phyloP scores from a whole-genome alignment of 23 red algal genomes.

The Gracilaria caudata region DNA sequence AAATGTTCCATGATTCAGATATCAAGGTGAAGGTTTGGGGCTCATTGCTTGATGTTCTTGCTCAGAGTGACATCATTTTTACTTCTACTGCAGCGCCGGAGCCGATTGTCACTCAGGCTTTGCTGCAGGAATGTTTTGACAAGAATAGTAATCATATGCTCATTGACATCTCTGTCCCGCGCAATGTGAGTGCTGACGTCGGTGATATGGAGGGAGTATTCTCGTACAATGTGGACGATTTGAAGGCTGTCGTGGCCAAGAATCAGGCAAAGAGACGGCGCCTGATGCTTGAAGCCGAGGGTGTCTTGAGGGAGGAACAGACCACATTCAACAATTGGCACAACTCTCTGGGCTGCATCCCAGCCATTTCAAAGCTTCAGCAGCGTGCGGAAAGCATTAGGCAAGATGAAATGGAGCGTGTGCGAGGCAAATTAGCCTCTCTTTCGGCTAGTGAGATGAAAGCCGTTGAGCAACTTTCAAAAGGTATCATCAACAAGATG shows the following conservation, averaged over 20 bases:
- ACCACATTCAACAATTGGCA: slow-evolving; percentile 94
- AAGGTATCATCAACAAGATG: slow-evolving; percentile 98
- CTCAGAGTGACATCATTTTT: slow-evolving; percentile 83
- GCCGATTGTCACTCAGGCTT: slow-evolving; percentile 73
- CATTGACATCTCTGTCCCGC: slow-evolving; percentile 97
- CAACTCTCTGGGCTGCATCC: slow-evolving; percentile 86
- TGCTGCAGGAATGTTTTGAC: slow-evolving; percentile 36
- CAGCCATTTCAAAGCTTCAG: slow-evolving; percentile 94
- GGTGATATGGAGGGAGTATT: slow-evolving; percentile 49
- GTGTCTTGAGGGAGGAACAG: slow-evolving; percentile 83
- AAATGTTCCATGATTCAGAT: slow-evolving; percentile 88
- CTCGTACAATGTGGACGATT: slow-evolving; percentile 98
- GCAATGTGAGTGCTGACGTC: slow-evolving; percentile 88
- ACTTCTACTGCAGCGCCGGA: slow-evolving; percentile 82
- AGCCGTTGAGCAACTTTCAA: slow-evolving; percentile 89
- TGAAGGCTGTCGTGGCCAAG: slow-evolving; percentile 97
- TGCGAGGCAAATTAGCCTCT: slow-evolving; percentile 80
- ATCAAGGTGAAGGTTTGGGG: slow-evolving; percentile 63
- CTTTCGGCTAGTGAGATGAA: slow-evolving; percentile 80
- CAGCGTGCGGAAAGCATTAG: slow-evolving; percentile 93
- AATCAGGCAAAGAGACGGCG: slow-evolving; percentile 89
- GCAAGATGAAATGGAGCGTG: slow-evolving; percentile 86
- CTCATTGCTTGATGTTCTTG: slow-evolving; percentile 72
- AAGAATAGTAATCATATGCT: slow-evolving; percentile 50
- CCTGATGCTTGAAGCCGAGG: slow-evolving; percentile 88